Evolutionary conservation across 345 rosid species (phyloP), one percentile per base, ranked within the genome.

Genomic region (Rubroshorea leprosula): DNA sequence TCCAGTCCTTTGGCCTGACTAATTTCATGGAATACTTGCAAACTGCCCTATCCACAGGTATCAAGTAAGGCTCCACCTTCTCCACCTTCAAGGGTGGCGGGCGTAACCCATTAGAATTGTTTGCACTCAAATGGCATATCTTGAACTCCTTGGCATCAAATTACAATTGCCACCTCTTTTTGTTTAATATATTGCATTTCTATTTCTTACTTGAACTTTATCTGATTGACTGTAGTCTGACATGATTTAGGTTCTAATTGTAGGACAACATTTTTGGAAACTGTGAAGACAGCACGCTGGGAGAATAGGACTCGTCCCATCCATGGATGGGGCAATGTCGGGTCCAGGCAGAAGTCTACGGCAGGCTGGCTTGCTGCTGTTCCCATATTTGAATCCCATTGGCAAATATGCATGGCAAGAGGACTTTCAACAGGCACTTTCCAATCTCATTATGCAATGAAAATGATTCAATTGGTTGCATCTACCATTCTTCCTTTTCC

Each of bases 351-450:
- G 76, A 86, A 84, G 78, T 81, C 98, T 16, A 83, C 98, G 12
- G 98, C 98, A 13, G 96, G 98, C 55, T 92, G 98, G 98, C 86
- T 79, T 63, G 98, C 98, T 19, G 98, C 84, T 64, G 81, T 92
- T 72, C 96, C 98, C 60, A 82, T 92, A 56, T 92, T 92, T 63
- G 98, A 92, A 81, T 96, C 98, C 60, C 98, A 92, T 57, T 92
- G 98, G 98, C 98, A 92, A 82, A 67, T 86, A 64, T 89, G 98
- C 86, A 84, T 92, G 96, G 98, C 93, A 5, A 86, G 87, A 55
- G 96, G 98, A 65, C 96, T 92, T 65, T 92, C 98, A 73, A 92
- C 96, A 69, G 98, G 98, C 74, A 57, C 67, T 52, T 31, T 23
- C 73, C 56, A 26, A 18, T 72, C 43, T 55, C 60, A 47, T 67